Base-by-base conservation (phyloP, 306 rosid species). In the Malus asiatica region DNA sequence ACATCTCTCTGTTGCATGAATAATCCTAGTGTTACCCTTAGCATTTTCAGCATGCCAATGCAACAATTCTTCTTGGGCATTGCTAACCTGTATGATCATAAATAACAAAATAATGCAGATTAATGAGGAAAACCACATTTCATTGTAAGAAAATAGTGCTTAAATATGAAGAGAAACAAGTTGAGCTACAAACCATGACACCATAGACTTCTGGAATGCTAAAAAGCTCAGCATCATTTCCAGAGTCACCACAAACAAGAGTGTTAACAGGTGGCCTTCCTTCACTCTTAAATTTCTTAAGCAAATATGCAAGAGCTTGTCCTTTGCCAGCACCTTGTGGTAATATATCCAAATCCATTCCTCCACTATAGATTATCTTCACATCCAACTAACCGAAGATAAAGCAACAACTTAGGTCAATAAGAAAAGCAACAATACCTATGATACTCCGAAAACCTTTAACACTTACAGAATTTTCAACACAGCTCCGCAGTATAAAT, bases 281-380 rank as follows among this genome's bases (percentile, higher is more conserved):
- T 71, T 86, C 88, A 0, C 83, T 22, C 84, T 87, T 89, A 80
- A 96, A 92, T 71, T 89, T 90, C 85, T 92, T 83, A 62, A 83
- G 96, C 82, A 96, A 78, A 84, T 92, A 96, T 11, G 99, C 98
- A 86, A 92, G 99, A 63, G 98, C 99, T 89, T 92, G 98, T 67
- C 99, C 99, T 89, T 96, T 96, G 71, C 99, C 99, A 77, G 99
- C 98, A 76, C 93, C 93, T 84, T 90, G 85, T 72, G 99, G 87
- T 65, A 96, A 72, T 89, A 92, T 91, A 87, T 96, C 98, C 85
- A 92, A 84, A 86, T 89, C 99, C 77, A 88, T 85, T 79, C 99
- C 99, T 79, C 99, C 98, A 82, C 99, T 96, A 48, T 92, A 90
- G 82, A 96, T 89, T 84, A 95, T 90, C 82, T 96, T 96, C 38